Conservation (phyloP, 768 basidiomycete genomes). For the Hygrocybe punicea region DNA sequence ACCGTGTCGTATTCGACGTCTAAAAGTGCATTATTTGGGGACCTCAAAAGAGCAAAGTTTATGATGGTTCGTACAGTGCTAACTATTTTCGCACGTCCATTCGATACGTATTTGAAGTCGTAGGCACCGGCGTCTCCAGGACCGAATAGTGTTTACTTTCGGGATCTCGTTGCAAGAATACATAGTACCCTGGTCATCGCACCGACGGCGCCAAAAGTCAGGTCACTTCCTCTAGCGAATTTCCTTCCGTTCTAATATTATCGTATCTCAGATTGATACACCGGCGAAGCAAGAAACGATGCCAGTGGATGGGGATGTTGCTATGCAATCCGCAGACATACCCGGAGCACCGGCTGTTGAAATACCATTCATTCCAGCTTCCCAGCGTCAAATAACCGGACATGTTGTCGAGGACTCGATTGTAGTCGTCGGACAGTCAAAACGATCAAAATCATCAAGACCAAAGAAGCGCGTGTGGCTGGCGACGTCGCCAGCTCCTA, state of each 20-base stretch:
- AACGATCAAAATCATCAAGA: too few relatives aligned
- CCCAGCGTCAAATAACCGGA: constrained; percentile 44
- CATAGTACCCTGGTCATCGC: constrained; percentile 61
- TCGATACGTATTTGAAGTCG: background rate
- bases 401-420: constrained; percentile 56
- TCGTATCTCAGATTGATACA: background rate
- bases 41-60: constrained; percentile 16
- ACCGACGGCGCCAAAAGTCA: constrained; percentile 49
- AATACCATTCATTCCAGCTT: constrained; percentile 73
- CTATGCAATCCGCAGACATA: constrained; percentile 11
- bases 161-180: constrained; percentile 59
- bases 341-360: constrained; percentile 45
- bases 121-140: background rate
- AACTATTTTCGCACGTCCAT: background rate
- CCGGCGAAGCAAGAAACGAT: background rate
- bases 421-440: constrained; percentile 65
- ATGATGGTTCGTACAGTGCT: background rate
- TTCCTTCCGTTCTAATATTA: background rate
- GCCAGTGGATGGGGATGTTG: constrained; percentile 17
- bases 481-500: constrained; percentile 25
- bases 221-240: constrained; percentile 1
- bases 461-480: constrained; percentile 65
- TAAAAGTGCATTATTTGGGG: constrained; percentile 48
- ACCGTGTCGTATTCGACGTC: constrained; percentile 31
- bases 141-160: constrained; percentile 34